Evolutionary conservation across 176 grass and related monocot genomes (phyloP), one percentile per base, ranked within the genome.

Genomic region (Lolium multiflorum): DNA sequence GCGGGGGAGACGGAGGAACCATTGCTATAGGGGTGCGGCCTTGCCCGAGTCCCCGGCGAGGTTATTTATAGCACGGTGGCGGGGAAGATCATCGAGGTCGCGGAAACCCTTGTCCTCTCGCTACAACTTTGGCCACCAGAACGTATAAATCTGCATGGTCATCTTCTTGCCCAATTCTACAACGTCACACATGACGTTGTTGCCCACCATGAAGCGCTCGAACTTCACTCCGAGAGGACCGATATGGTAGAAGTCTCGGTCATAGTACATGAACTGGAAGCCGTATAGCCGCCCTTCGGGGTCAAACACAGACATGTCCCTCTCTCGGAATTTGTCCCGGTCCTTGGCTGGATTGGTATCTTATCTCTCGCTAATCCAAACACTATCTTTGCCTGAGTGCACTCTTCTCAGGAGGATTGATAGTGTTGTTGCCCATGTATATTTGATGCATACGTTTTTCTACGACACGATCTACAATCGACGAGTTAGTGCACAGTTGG

Each of bases 241-340:
- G 25, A 84, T 57, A 10, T 58, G 57, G 71, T 76, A 84, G 82
- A 37, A 76, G 6, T 8, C 17, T 12, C 12, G 46, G 2, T 73
- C 52, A 1, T 37, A 55, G 38, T 73, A 83, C 21, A 12, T 9
- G 67, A 54, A 73, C 38, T 7, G 17, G 67, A 83, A 73, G 11
- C 16, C 18, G 48, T 82, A 82, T 4, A 28, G 48, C 52, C 14
- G 15, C 25, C 82, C 82, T 1, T 62, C 71, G 4, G 44, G 17
- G n/a, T n/a, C n/a, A n/a, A n/a, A n/a, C n/a, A n/a, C n/a, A n/a
- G 71, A 58, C 57, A 84, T 46, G 43, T 38, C 57, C 43, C 74
- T 44, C 3, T 41, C 17, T 7, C 24, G 17, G 10, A 17, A 8
- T 0, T 51, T 0, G 71, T 50, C 5, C 25, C 28, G 44, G 58